Evolutionary conservation across 495 filamentous ascomycete species (phyloP).

Genomic region (Collariella sp.): DNA sequence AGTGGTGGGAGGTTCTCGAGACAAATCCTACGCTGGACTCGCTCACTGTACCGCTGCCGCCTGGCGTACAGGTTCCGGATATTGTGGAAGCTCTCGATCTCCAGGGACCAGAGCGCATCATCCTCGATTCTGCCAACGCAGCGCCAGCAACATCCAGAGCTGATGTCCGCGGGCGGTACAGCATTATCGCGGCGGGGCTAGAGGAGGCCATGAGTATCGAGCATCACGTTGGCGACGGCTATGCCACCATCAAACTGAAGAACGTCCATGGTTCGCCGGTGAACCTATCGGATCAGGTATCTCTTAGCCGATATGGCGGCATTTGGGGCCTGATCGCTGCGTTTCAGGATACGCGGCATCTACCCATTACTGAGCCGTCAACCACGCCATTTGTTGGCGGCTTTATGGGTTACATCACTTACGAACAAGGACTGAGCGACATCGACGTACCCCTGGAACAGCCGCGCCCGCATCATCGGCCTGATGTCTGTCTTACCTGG

Average conservation of each 20-base stretch:
- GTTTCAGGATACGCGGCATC: constrained; percentile 47
- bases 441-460: constrained; percentile 40
- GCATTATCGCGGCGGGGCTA: constrained; percentile 56
- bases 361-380: constrained; percentile 16
- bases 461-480: constrained; percentile 38
- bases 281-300: constrained; percentile 19
- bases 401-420: constrained; percentile 82
- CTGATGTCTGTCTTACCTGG: constrained; percentile 72
- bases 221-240: constrained; percentile 40
- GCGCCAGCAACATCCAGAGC: constrained; percentile 23
- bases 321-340: constrained; percentile 50
- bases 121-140: constrained; percentile 49
- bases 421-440: constrained; percentile 68
- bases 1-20: constrained; percentile 26
- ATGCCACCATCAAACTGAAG: constrained; percentile 25
- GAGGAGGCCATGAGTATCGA: constrained; percentile 45
- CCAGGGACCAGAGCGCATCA: constrained; percentile 35
- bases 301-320: constrained; percentile 29
- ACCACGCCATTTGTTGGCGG: constrained; percentile 73
- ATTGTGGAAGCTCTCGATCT: constrained; percentile 41
- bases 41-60: constrained; percentile 26
- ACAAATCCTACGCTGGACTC: constrained; percentile 20
- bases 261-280: not conserved
- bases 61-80: constrained; percentile 35
- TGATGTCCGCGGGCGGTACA: constrained; percentile 53